Evolutionary conservation across 1,284 basidiomycete species (phyloP).

Genomic region (Termitomyces sp.): DNA sequence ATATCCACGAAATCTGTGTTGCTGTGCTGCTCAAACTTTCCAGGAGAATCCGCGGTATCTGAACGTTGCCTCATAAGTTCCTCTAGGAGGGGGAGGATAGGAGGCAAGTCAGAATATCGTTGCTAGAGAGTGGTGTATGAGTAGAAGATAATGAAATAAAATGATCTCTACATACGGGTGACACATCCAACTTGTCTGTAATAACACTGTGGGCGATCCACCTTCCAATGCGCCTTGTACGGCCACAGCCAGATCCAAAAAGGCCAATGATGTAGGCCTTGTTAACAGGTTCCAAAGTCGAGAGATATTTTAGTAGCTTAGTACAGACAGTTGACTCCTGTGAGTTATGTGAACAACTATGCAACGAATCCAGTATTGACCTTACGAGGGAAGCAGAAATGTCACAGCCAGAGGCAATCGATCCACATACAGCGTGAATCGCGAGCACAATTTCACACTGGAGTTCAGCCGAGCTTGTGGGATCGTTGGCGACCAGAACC

Average conservation of each 20-base stretch:
- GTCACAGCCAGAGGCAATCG: constrained; percentile 28
- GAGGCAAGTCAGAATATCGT: constrained; percentile 35
- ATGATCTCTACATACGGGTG: constrained; percentile 24
- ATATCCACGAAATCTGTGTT: constrained; percentile 56
- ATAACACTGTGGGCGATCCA: constrained; percentile 46
- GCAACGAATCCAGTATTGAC: not conserved
- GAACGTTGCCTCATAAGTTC: constrained; percentile 28
- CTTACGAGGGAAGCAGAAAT: constrained; percentile 29
- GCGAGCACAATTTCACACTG: constrained; percentile 39
- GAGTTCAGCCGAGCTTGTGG: constrained; percentile 37
- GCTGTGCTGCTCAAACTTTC: constrained; percentile 42
- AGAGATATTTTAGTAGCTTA: constrained; percentile 36
- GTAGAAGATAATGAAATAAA: not conserved
- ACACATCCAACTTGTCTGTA: constrained; percentile 21
- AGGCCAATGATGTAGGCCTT: constrained; percentile 45
- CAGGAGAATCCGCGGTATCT: constrained; percentile 15
- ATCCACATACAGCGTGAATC: constrained; percentile 40
- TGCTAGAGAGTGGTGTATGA: constrained; percentile 20
- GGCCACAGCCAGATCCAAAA: constrained; percentile 45
- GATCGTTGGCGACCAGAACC: constrained; percentile 53
- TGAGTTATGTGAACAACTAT: not conserved
- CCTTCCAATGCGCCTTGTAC: constrained; percentile 50
- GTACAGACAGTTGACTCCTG: constrained; percentile 46
- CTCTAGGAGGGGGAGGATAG: constrained; percentile 39
- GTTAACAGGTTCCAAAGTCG: constrained; percentile 32